Conservation (phyloP, 192 early-diverging fungal genomes). For the Coemansia sp. region DNA sequence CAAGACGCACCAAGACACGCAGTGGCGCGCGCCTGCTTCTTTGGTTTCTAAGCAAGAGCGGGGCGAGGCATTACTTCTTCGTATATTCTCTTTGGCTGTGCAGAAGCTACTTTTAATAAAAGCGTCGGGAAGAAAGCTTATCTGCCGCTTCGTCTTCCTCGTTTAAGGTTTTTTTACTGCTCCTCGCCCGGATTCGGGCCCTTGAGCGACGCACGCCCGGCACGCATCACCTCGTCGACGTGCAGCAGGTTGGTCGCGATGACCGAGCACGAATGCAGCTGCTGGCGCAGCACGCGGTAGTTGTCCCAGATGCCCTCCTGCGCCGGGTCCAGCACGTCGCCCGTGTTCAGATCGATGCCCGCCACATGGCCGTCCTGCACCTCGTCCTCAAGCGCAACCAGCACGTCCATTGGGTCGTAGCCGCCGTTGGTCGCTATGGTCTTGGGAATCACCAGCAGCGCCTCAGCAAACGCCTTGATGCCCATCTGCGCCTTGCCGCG, state of each 20-base stretch:
- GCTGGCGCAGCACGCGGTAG: conserved; percentile 93
- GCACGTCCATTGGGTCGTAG: conserved; percentile 92
- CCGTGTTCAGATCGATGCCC: conserved; percentile 90
- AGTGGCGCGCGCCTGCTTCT: no score
- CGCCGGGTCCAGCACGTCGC: conserved; percentile 88
- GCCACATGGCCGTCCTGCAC: conserved; percentile 85
- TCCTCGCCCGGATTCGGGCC: conserved; percentile 49
- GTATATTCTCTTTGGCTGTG: no score
- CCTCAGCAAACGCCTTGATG: conserved; percentile 94
- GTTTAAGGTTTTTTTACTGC: conserved; percentile 2
- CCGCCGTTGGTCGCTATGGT: conserved; percentile 93
- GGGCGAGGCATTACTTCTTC: no score
- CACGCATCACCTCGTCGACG: conserved; percentile 98
- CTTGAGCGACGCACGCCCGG: conserved; percentile 56
- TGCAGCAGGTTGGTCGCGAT: conserved; percentile 96
- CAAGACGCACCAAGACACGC: no score
- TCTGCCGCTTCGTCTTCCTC: no score
- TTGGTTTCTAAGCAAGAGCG: no score
- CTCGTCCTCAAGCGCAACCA: conserved; percentile 93
- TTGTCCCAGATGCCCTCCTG: conserved; percentile 97
- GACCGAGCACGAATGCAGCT: conserved; percentile 96
- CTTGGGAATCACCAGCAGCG: conserved; percentile 94
- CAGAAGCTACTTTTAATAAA: no score
- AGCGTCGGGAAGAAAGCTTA: no score
- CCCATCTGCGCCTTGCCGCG: conserved; percentile 96